These are phyloP conservation scores for Vitis rotundifolia DNA, from an alignment of 164 flowering plant genomes.

Conservation along the genomic window DNA sequence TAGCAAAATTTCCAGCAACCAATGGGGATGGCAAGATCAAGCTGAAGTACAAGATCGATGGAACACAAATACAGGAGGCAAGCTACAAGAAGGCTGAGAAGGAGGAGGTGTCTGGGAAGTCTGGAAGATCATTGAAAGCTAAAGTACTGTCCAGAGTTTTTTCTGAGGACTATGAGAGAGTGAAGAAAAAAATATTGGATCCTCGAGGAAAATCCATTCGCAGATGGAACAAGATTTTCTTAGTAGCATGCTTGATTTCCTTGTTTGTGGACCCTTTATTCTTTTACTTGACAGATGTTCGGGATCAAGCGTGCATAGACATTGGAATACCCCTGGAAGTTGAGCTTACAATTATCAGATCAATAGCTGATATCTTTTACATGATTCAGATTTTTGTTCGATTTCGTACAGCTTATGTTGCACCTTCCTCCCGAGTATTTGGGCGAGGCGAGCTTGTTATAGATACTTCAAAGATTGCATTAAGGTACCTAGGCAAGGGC, in stretches of 20 bases:
- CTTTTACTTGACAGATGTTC: slow-evolving; percentile 64
- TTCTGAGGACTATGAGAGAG: slow-evolving; percentile 83
- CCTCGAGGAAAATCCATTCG: slow-evolving; percentile 69
- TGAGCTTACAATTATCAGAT: slow-evolving; percentile 54
- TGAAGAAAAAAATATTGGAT: slow-evolving; percentile 65
- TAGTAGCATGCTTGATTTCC: slow-evolving; percentile 76
- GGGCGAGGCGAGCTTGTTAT: slow-evolving; percentile 96
- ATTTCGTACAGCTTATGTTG: slow-evolving; percentile 84
- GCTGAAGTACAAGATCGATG: slow-evolving; percentile 53
- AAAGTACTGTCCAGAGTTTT: slow-evolving; percentile 85
- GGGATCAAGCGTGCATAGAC: slow-evolving; percentile 50
- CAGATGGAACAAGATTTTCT: slow-evolving; percentile 82
- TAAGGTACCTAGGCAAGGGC: slow-evolving; percentile 49
- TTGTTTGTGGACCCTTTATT: slow-evolving; percentile 89
- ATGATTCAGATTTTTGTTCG: slow-evolving; percentile 62
- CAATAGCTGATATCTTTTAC: slow-evolving; percentile 76
- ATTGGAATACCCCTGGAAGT: slow-evolving; percentile 56
- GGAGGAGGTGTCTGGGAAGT: slow-evolving; percentile 10
- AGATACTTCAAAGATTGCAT: slow-evolving; percentile 66
- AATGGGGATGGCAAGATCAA: slow-evolving; percentile 38
- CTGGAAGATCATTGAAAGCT: slow-evolving; percentile 54
- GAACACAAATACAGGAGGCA: slow-evolving; percentile 32
- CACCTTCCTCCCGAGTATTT: slow-evolving; percentile 93
- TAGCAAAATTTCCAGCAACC: slow-evolving; percentile 23
- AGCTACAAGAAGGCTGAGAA: slow-evolving; percentile 9